phyloP scores from a whole-genome alignment of 371 early-diverging fungal genomes.

The Apophysomyces sp. region DNA sequence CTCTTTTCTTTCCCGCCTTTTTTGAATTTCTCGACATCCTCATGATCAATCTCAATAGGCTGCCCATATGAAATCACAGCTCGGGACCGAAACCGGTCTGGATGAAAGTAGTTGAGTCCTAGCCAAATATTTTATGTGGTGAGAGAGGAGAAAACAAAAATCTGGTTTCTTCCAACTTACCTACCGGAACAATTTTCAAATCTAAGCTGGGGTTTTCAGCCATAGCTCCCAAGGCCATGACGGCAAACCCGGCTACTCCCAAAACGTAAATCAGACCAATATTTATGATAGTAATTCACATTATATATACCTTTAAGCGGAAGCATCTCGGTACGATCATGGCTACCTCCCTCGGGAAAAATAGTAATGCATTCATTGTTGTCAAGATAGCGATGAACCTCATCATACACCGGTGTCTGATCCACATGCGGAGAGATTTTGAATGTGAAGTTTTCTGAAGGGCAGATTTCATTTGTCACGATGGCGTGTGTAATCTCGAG shows the following conservation, averaged over 20 bases:
- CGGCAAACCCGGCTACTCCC: constrained; percentile 30
- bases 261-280: neutral
- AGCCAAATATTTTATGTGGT: no score
- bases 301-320: constrained; percentile 81
- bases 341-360: constrained; percentile 98
- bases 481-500: constrained; percentile 51
- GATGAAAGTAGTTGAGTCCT: constrained; percentile 95
- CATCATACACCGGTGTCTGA: constrained; percentile 80
- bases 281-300: neutral
- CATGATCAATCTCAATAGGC: constrained; percentile 74
- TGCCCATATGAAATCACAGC: constrained; percentile 96
- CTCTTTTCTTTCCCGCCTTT: constrained; percentile 82
- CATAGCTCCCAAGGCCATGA: constrained; percentile 88
- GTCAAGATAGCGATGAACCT: constrained; percentile 77
- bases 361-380: constrained; percentile 88
- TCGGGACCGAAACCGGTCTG: constrained; percentile 92
- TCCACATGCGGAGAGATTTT: constrained; percentile 87
- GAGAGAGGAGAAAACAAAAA: neutral
- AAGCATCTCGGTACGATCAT: constrained; percentile 93
- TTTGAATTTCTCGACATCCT: constrained; percentile 79
- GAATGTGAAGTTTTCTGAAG: constrained; percentile 27
- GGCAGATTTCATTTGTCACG: neutral
- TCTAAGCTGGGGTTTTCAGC: constrained; percentile 71
- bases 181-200: constrained; percentile 84
- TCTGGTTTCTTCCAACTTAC: constrained; percentile 10